These are phyloP conservation scores for Penicillium sp. DNA, from an alignment of 2,329 filamentous ascomycete genomes.

Conservation along the genomic window DNA sequence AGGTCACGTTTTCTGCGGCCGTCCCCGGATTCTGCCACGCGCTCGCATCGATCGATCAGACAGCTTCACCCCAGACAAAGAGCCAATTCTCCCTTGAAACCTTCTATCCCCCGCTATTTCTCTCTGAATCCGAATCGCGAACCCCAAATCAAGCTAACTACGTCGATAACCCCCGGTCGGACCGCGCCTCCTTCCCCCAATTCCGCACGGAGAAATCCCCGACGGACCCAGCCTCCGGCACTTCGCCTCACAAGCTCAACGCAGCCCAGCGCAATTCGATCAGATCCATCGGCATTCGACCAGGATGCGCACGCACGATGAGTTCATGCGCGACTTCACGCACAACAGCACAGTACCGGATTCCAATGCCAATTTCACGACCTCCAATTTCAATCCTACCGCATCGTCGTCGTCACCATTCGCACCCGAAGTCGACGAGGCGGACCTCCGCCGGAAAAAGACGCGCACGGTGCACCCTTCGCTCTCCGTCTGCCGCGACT, in stretches of 20 bases:
- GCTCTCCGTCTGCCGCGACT: slow-evolving; percentile 44
- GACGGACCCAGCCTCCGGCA: neutral
- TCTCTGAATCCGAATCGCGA: neutral
- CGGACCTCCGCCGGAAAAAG: slow-evolving; percentile 18
- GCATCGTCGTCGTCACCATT: no score
- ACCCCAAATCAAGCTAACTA: neutral
- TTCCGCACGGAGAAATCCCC: neutral
- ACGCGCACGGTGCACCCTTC: slow-evolving; percentile 29
- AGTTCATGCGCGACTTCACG: slow-evolving; percentile 13
- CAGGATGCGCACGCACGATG: slow-evolving; percentile 16
- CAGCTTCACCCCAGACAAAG: no score
- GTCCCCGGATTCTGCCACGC: no score
- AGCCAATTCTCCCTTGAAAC: neutral
- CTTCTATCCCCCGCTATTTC: no score
- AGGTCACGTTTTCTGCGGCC: no score
- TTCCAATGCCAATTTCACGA: neutral
- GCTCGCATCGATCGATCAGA: no score
- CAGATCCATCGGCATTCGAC: neutral
- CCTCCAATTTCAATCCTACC: neutral
- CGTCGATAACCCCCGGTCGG: neutral
- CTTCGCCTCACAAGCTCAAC: no score
- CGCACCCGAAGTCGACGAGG: neutral
- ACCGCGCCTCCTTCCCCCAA: neutral
- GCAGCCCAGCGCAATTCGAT: neutral
- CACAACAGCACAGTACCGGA: neutral